Base-by-base conservation (phyloP, 176 grass and related monocot species). In the Cymbopogon citratus region DNA sequence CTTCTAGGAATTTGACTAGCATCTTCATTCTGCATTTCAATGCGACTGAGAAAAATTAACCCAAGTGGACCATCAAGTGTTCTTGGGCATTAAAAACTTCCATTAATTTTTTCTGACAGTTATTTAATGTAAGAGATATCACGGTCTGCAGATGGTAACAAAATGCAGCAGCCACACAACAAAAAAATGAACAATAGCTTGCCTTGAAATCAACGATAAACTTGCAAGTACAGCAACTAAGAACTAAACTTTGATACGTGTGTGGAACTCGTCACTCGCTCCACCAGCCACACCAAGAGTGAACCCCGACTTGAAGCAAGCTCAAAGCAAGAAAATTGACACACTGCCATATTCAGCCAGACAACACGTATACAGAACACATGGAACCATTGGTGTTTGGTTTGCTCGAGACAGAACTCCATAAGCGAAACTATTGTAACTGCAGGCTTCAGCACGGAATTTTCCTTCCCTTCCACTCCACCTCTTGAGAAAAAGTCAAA, bases 261-360 rank as follows among this genome's bases (percentile, higher is more conserved):
- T 49, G 41, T 77, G 56, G n/a, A 81, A 85, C 33, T 64, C 7
- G 9, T n/a, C 28, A 44, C 65, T 33, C 24, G 7, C 44, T 66
- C 57, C 66, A 82, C 87, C 26, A 71, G 77, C 81, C 26, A 83
- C 43, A 41, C 19, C 40, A 43, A 83, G 72, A 70, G 69, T 85
- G 83, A 85, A 75, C 39, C 39, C 69, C n/a, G 26, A 81, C 81
- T 70, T 81, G 63, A 93, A 92, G 57, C 18, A 39, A 85, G 4
- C 40, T 84, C 28, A 10, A 87, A 65, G 64, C 54, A 81, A 93
- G 73, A 61, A 35, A 61, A 43, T 46, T 48, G 21, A 38, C 4
- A 38, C 4, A 62, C 44, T 67, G 56, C 41, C 64, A 4, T 77
- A 83, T 19, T 74, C 35, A 81, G 35, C 66, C 54, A 75, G 76